phyloP scores from a whole-genome alignment of 2,329 filamentous ascomycete genomes.

The Cercospora citrullina region DNA sequence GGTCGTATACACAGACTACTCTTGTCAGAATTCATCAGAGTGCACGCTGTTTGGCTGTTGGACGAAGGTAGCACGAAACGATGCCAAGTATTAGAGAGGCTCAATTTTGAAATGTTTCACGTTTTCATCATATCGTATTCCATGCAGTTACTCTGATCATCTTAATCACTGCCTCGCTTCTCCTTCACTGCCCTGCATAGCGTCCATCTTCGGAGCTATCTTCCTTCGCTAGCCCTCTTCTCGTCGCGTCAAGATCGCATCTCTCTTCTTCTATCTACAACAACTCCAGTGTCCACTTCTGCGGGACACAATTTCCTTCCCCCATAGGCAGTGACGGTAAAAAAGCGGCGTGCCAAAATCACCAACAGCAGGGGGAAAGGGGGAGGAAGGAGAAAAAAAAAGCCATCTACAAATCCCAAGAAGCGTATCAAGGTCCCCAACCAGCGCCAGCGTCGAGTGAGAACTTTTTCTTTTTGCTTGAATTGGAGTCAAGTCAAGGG shows the following conservation, averaged over 20 bases:
- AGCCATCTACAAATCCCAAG: neutral
- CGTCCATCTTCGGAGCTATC: neutral
- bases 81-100: neutral
- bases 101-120: neutral
- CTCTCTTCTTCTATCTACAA: neutral
- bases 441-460: constrained; percentile 12
- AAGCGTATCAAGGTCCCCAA: neutral
- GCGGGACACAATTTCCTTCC: neutral
- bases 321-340: neutral
- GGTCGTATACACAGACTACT: neutral
- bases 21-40: neutral
- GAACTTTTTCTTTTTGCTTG: constrained; percentile 5
- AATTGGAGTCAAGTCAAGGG: neutral
- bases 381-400: neutral
- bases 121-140: neutral
- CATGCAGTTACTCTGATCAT: neutral
- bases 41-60: neutral
- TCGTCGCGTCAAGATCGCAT: neutral
- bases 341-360: neutral
- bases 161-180: neutral
- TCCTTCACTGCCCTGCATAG: neutral
- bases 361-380: neutral
- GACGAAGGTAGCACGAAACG: too few relatives aligned
- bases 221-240: neutral
- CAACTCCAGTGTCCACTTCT: neutral